Base-by-base conservation (phyloP, 2,329 filamentous ascomycete genomes). In the Zymoseptoria crescenta region DNA sequence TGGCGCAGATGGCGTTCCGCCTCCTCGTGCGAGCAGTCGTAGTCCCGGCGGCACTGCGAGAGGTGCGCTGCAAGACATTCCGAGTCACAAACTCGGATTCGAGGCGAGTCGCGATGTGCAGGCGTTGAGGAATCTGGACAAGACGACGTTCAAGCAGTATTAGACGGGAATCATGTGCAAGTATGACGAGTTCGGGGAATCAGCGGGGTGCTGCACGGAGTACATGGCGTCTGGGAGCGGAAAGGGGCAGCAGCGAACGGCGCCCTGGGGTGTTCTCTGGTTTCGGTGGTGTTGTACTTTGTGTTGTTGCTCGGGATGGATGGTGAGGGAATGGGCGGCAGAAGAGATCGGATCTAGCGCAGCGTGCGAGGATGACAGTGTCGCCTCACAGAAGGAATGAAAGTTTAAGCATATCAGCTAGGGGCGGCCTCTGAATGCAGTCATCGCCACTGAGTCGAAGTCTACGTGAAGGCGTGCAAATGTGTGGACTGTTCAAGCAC, bases 21-120 rank as follows among this genome's bases (percentile, higher is more conserved):
- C 66, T 24, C 63, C 58, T 54, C 67, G 65, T 49, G 67, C 61
- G 20, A 70, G 64, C 58, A 73, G 71, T 59, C 64, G 66, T 28
- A 73, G 68, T 55, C 70, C 72, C 0, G 61, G 63, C 28, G 63
- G 64, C 29, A 67, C 66, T 3, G 61, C 67, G 1, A 65, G 65
- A 4, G 64, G 68, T 21, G 63, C 65, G 28, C 61, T 71, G 41
- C 70, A 71, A 52, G 72, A 74, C 60, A 73, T 74, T 58, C 71
- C 72, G 1, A 69, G 67, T 29, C 70, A 73, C 58, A 74, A 74
- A 65, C 67, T 73, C 28, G 72, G 72, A 8, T 74, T 73, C 59
- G 71, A 74, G 62, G 70, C 68, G 3, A 72, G 64, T 29, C 66
- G 72, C 8, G 72, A 74, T 49, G 67, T 73, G 27, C 69, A 73